Conservation (phyloP, 2,329 filamentous ascomycete species). For the Myriangium duriaei region DNA sequence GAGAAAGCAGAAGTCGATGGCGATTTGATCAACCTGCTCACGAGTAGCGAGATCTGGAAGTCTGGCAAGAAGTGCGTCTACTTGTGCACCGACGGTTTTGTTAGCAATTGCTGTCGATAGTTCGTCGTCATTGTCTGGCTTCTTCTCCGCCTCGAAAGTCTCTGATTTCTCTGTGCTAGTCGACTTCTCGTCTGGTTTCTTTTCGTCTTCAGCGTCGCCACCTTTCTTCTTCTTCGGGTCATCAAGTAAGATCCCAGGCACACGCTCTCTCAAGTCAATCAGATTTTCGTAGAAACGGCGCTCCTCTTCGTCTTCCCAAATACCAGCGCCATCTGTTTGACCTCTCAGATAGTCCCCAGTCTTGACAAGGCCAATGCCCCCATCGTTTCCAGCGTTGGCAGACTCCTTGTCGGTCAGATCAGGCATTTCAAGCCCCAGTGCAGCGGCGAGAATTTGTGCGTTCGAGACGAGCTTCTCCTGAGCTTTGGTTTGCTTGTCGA, state of each 20-base stretch:
- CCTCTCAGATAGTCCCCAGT: constrained; percentile 85
- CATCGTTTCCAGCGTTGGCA: constrained; percentile 50
- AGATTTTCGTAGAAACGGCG: constrained; percentile 96
- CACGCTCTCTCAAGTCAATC: constrained; percentile 88
- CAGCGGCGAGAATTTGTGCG: constrained; percentile 81
- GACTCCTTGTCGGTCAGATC: constrained; percentile 76
- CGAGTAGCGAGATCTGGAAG: constrained; percentile 88
- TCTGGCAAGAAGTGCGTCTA: constrained; percentile 75
- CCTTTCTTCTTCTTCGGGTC: constrained; percentile 88
- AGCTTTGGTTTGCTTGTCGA: constrained; percentile 83
- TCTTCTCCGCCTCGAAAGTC: constrained; percentile 31
- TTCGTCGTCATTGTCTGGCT: constrained; percentile 54
- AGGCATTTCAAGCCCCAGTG: constrained; percentile 83
- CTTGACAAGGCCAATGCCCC: constrained; percentile 85
- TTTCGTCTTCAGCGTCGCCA: constrained; percentile 69
- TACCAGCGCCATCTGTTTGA: constrained; percentile 79
- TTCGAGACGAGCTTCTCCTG: constrained; percentile 85
- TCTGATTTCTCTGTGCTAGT: constrained; percentile 31
- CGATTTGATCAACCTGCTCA: constrained; percentile 80
- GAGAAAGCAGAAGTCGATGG: constrained; percentile 93
- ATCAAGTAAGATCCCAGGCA: constrained; percentile 84
- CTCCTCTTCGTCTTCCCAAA: constrained; percentile 98
- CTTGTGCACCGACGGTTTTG: constrained; percentile 93
- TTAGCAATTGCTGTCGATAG: constrained; percentile 91
- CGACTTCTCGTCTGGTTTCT: constrained; percentile 45